Base-by-base conservation (phyloP, 352 stramenopile genomes). In the Achlya hypogyna region DNA sequence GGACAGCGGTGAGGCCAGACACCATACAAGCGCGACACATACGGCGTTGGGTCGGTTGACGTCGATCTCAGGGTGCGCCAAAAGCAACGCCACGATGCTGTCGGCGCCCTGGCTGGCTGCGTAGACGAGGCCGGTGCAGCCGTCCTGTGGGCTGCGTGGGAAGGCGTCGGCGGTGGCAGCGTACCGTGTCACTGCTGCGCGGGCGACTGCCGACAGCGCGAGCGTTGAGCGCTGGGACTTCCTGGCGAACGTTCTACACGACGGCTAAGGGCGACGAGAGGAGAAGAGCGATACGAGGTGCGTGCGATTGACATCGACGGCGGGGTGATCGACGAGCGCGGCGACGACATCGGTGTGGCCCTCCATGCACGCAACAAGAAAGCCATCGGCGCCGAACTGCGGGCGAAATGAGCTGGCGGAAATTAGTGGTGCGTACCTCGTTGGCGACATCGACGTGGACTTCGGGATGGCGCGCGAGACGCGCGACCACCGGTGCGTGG, bases 91-190 rank as follows among this genome's bases (percentile, higher is more conserved):
- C 5, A 66, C 59, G 25, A 66, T 12, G 20, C 38, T 40, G 10
- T 54, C 59, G 32, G 22, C 16, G 10, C 59, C 59, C 9, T 25
- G 22, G n/a, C 20, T 54, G 18, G 20, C 14, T 14, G 59, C 59
- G n/a, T 34, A 66, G 6, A 66, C 45, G 10, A 66, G 38, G 20
- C 59, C 59, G 22, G 59, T 31, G 20, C 47, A 58, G 20, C 59
- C 59, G 29, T 66, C 43, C 59, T 66, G 31, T 22, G 12, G 5
- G 8, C 2, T 27, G 29, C 5, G 29, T 28, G 14, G 2, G 31
- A 10, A 12, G 10, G 12, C 16, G 16, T 3, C 8, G 2, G 8
- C 8, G 1, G 25, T 56, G 25, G 14, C 2, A 56, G 23, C 49
- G 25, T 56, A 56, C 49, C 12, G 16, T 56, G 31, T 56, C 49